Evolutionary conservation across 352 stramenopile species (phyloP).

Genomic region (Lagenidium sp.): DNA sequence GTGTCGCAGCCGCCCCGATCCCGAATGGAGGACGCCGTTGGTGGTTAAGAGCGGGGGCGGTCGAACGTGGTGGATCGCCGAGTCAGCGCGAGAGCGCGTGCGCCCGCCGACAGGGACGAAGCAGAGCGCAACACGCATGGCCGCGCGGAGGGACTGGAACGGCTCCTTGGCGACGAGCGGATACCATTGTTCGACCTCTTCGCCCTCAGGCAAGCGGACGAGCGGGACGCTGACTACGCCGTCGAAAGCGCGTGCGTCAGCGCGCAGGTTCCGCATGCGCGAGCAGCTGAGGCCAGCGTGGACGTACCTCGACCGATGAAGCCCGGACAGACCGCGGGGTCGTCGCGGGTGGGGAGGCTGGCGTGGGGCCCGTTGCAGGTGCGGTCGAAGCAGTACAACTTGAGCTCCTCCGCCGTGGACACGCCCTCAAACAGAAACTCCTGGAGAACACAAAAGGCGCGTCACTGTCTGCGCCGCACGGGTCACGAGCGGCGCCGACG

Average conservation of each 20-base stretch:
- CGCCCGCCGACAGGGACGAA: slow-evolving; percentile 36
- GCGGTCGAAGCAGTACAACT: slow-evolving; percentile 63
- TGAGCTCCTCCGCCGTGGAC: slow-evolving; percentile 46
- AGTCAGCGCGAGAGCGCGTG: slow-evolving; percentile 12
- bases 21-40: background rate
- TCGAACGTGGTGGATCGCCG: slow-evolving; percentile 8
- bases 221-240: slow-evolving; percentile 47
- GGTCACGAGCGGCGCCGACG: background rate
- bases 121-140: slow-evolving; percentile 62
- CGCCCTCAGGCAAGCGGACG: slow-evolving; percentile 47
- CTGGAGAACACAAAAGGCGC: slow-evolving; percentile 30
- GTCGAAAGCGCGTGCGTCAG: background rate
- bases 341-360: slow-evolving; percentile 30
- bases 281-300: no score
- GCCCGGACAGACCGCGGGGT: slow-evolving; percentile 26
- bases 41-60: slow-evolving; percentile 11
- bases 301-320: slow-evolving; percentile 76
- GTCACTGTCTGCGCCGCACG: no score
- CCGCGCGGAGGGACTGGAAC: slow-evolving; percentile 36
- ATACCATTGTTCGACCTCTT: slow-evolving; percentile 85
- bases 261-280: background rate
- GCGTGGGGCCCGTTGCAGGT: slow-evolving; percentile 34
- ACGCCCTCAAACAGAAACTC: slow-evolving; percentile 70
- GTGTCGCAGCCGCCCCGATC: background rate
- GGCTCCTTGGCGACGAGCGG: slow-evolving; percentile 45